Percentiles rank a stretch among this genome's conserved stretches.
Conservation (phyloP, 1,284 basidiomycete species). For the Leccinum cinnamomeum region DNA sequence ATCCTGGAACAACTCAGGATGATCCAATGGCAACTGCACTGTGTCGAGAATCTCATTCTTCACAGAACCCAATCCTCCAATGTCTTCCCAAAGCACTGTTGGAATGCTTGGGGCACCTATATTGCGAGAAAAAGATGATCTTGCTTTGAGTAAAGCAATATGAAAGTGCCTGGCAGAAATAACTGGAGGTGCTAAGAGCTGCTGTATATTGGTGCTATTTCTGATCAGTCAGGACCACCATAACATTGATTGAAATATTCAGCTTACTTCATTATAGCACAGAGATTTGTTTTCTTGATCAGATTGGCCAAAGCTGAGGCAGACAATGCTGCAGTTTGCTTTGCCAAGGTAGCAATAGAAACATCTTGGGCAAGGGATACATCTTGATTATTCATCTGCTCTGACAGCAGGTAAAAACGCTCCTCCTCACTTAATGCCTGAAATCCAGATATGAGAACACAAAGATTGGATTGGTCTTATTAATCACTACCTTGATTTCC, state of each 20-base stretch:
- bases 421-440: constrained; percentile 83
- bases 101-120: constrained; percentile 98
- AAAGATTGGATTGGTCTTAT: constrained; percentile 3
- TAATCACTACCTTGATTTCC: constrained; percentile 58
- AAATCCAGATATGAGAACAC: constrained; percentile 7
- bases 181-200: constrained; percentile 5
- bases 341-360: constrained; percentile 69
- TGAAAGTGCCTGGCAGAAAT: constrained; percentile 65
- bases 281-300: constrained; percentile 60
- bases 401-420: constrained; percentile 45
- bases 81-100: constrained; percentile 96
- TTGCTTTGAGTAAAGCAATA: constrained; percentile 71
- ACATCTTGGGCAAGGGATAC: constrained; percentile 73
- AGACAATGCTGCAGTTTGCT: constrained; percentile 90
- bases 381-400: constrained; percentile 15
- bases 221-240: neutral
- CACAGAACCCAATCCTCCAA: constrained; percentile 88
- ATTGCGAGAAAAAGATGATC: constrained; percentile 83
- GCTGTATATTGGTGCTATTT: constrained; percentile 7
- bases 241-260: neutral
- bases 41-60: constrained; percentile 97
- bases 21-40: constrained; percentile 92
- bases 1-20: constrained; percentile 90
- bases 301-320: constrained; percentile 82
- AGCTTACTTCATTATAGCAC: constrained; percentile 55